Percentiles rank a stretch among this genome's conserved stretches.
These are phyloP conservation scores for Microcera coccophila DNA, from an alignment of 2,329 filamentous ascomycete genomes.

Conservation along the genomic window DNA sequence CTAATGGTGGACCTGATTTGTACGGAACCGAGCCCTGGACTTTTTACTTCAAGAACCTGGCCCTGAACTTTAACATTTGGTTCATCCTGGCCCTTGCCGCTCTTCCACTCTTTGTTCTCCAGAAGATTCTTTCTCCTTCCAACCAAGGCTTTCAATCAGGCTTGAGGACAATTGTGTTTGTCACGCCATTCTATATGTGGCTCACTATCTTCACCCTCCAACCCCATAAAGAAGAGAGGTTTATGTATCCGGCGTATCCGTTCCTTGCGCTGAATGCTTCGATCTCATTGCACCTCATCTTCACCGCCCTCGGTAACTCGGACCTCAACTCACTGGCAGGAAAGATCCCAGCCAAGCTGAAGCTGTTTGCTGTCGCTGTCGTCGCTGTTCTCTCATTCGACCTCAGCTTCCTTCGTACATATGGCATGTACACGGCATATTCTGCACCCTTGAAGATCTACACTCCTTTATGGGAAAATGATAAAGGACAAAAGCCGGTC, in stretches of 20 bases:
- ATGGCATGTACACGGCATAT: slow-evolving; percentile 78
- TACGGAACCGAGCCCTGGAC: slow-evolving; percentile 97
- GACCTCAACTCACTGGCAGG: slow-evolving; percentile 64
- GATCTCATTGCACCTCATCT: slow-evolving; percentile 74
- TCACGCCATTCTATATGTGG: slow-evolving; percentile 91
- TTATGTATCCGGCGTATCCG: slow-evolving; percentile 97
- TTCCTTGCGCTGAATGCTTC: slow-evolving; percentile 86
- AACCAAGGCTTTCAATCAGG: slow-evolving; percentile 63
- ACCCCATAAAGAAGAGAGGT: slow-evolving; percentile 95
- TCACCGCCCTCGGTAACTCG: slow-evolving; percentile 69
- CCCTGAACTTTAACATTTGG: slow-evolving; percentile 95
- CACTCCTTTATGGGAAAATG: slow-evolving; percentile 57
- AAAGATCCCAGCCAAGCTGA: slow-evolving; percentile 71
- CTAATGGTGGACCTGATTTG: slow-evolving; percentile 77
- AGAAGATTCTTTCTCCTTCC: slow-evolving; percentile 62
- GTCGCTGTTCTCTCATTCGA: slow-evolving; percentile 62
- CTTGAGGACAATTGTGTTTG: slow-evolving; percentile 71
- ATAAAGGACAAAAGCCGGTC: slow-evolving; percentile 45
- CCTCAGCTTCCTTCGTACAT: slow-evolving; percentile 65
- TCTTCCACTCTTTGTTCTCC: slow-evolving; percentile 70
- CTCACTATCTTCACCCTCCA: slow-evolving; percentile 85
- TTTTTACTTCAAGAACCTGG: slow-evolving; percentile 88
- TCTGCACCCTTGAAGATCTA: slow-evolving; percentile 74
- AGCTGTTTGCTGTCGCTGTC: slow-evolving; percentile 59
- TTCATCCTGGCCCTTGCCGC: slow-evolving; percentile 74